Percentiles rank a stretch among this genome's conserved stretches.
phyloP scores from a whole-genome alignment of 2,329 filamentous ascomycete species.

The Aspergillus caelatus region DNA sequence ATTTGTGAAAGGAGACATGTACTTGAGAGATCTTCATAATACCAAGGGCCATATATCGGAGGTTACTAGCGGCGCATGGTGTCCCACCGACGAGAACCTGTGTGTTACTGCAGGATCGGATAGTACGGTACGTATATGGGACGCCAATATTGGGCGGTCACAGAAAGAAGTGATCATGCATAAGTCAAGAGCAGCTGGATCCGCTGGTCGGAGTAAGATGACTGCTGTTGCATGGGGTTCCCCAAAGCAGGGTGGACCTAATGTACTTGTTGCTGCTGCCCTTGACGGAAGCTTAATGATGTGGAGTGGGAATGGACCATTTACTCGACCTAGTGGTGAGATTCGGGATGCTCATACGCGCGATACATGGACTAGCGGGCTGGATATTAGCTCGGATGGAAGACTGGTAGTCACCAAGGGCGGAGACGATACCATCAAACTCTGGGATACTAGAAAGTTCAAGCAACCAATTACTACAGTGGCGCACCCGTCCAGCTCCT shows the following conservation, averaged over 20 bases:
- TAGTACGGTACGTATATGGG: constrained; percentile 95
- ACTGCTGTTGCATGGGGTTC: constrained; percentile 87
- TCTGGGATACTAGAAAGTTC: constrained; percentile 97
- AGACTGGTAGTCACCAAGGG: constrained; percentile 88
- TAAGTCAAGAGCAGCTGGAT: constrained; percentile 86
- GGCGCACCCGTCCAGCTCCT: constrained; percentile 77
- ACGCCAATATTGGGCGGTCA: constrained; percentile 84
- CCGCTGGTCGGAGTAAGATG: constrained; percentile 89
- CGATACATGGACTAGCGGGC: constrained; percentile 86
- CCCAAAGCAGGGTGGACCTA: constrained; percentile 74
- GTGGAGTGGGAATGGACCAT: constrained; percentile 89
- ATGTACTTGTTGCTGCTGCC: constrained; percentile 77
- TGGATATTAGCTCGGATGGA: constrained; percentile 89
- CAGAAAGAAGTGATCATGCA: constrained; percentile 96
- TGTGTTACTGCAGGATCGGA: constrained; percentile 93
- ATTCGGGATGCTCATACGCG: constrained; percentile 79
- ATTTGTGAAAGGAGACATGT: constrained; percentile 98
- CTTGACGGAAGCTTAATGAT: constrained; percentile 89
- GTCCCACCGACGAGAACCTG: constrained; percentile 79
- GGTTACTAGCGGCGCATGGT: constrained; percentile 86
- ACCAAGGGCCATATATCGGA: constrained; percentile 97
- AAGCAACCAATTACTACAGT: constrained; percentile 82
- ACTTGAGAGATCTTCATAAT: constrained; percentile 93
- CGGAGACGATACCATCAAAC: constrained; percentile 88
- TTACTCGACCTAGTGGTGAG: constrained; percentile 77